These are phyloP conservation scores for Scutellaria barbata DNA, from an alignment of 257 asterid genomes.

Conservation along the genomic window DNA sequence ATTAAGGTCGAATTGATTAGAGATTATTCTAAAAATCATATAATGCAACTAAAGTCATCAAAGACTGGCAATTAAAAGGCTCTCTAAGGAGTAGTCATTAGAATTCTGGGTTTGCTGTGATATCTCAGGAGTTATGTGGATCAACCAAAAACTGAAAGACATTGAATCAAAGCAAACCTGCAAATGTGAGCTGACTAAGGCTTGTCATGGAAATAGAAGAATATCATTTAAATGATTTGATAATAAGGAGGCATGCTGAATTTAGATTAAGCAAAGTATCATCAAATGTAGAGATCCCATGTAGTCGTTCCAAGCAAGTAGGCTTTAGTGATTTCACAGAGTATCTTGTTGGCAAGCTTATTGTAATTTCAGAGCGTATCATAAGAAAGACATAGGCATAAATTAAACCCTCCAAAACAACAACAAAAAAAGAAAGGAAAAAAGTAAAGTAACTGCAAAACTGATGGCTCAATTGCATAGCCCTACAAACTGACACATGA, in stretches of 20 bases:
- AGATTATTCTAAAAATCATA: background rate
- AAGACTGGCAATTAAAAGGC: background rate
- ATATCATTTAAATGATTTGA: background rate
- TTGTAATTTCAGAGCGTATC: background rate
- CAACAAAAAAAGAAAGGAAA: background rate
- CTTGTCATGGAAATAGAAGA: background rate
- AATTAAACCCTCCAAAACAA: background rate
- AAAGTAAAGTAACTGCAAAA: no score
- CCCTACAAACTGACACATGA: no score
- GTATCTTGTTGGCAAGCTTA: background rate
- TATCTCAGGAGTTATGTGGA: background rate
- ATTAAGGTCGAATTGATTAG: background rate
- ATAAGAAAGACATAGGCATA: background rate
- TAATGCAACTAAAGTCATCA: background rate
- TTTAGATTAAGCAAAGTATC: background rate
- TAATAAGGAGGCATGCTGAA: background rate
- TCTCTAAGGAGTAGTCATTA: constrained; percentile 3
- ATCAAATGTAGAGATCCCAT: constrained; percentile 1
- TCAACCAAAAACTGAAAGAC: background rate
- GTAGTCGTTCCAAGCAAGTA: background rate
- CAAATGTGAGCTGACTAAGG: background rate
- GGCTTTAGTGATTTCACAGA: background rate
- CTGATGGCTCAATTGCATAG: background rate
- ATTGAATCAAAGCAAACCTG: background rate
- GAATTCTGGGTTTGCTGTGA: constrained; percentile 2